A percentile compares a stretch with the other conserved stretches of the same genome.
These are phyloP conservation scores for Athelia psychrophila DNA, from an alignment of 1,284 basidiomycete species.

Conservation along the genomic window DNA sequence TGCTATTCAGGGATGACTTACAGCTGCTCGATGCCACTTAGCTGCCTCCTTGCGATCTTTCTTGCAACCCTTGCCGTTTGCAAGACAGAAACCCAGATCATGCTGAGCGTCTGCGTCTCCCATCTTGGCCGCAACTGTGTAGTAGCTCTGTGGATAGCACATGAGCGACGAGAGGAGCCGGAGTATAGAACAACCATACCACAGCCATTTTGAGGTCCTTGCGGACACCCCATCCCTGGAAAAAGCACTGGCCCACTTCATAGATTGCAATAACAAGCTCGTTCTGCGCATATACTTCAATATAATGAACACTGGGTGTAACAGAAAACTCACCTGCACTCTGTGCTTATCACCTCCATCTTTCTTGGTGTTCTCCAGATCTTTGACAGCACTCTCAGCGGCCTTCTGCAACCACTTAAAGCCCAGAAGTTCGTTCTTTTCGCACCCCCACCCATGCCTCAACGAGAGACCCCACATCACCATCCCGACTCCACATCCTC, in stretches of 20 bases:
- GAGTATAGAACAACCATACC: constrained; percentile 38
- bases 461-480: constrained; percentile 90
- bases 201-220: constrained; percentile 88
- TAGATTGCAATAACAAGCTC: constrained; percentile 89
- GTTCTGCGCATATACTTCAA: constrained; percentile 35
- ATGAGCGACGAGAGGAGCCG: constrained; percentile 7
- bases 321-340: neutral
- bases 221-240: constrained; percentile 85
- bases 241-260: constrained; percentile 91
- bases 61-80: constrained; percentile 87
- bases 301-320: neutral
- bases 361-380: constrained; percentile 60
- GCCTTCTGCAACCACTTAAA: constrained; percentile 85
- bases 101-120: constrained; percentile 87
- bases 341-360: constrained; percentile 22
- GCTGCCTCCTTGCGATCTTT: constrained; percentile 86
- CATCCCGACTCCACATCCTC: constrained; percentile 89
- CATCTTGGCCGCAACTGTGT: constrained; percentile 77
- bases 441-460: constrained; percentile 86
- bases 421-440: constrained; percentile 72
- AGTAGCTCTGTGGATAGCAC: constrained; percentile 66
- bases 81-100: constrained; percentile 81
- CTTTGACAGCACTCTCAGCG: constrained; percentile 77
- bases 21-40: constrained; percentile 86
- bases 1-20: constrained; percentile 31